Percentiles rank a stretch among this genome's conserved stretches.
Conservation (phyloP, 2,329 filamentous ascomycete species). For the Venturiaceae sp. region DNA sequence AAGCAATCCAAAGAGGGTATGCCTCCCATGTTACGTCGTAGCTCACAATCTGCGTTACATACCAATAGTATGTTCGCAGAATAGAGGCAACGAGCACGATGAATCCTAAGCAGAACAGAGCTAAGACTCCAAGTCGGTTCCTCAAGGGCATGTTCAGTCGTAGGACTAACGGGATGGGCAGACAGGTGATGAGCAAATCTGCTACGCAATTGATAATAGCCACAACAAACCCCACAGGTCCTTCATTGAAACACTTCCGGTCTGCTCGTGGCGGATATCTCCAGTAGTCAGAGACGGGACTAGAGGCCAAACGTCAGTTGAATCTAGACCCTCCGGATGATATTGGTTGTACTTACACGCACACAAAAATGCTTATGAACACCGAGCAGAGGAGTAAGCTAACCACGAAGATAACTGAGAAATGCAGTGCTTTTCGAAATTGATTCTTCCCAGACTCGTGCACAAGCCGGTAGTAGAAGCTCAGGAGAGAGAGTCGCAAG, state of each 20-base stretch:
- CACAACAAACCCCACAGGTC: background rate
- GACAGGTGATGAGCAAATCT: slow-evolving; percentile 1
- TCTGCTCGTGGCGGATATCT: background rate
- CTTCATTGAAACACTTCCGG: slow-evolving; percentile 3
- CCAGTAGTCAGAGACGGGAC: slow-evolving; percentile 1
- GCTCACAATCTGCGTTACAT: background rate
- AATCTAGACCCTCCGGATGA: background rate
- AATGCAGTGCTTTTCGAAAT: slow-evolving; percentile 4
- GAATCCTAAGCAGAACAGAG: slow-evolving; percentile 2
- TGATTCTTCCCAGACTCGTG: background rate
- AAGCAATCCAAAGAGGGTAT: background rate
- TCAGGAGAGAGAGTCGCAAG: background rate
- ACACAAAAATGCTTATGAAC: slow-evolving; percentile 1
- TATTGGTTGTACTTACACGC: slow-evolving; percentile 1
- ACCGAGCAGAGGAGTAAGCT: background rate
- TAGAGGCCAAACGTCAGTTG: background rate
- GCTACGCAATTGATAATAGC: background rate
- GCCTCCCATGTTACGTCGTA: slow-evolving; percentile 4
- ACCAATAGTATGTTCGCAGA: slow-evolving; percentile 4
- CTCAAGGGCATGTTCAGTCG: background rate
- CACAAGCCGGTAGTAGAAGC: slow-evolving; percentile 8
- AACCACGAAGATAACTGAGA: slow-evolving; percentile 1
- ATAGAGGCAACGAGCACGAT: background rate
- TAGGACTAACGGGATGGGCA: slow-evolving; percentile 5
- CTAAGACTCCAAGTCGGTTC: background rate